phyloP scores from a whole-genome alignment of 2,329 filamentous ascomycete genomes.

The Diplodia seriata region DNA sequence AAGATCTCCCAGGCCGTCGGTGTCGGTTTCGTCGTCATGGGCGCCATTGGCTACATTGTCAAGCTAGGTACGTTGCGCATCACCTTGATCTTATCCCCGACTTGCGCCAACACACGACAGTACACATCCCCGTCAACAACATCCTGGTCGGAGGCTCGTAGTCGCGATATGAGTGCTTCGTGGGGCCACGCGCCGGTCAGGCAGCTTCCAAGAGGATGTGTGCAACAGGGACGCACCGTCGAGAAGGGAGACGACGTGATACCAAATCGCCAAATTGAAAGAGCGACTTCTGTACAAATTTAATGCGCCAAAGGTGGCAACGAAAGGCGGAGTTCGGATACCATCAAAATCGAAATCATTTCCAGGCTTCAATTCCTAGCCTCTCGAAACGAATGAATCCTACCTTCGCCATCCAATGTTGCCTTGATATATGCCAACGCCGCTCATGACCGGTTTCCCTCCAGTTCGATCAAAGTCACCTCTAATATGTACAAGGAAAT shows the following conservation, averaged over 20 bases:
- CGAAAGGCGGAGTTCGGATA: conserved; percentile 29
- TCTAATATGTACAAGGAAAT: conserved; percentile 24
- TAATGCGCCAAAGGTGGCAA: conserved; percentile 29
- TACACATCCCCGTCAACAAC: conserved; percentile 63
- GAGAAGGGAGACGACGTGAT: conserved; percentile 20
- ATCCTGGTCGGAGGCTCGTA: conserved; percentile 57
- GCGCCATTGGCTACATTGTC: conserved; percentile 60
- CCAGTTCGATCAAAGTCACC: not conserved
- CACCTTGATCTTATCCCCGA: not conserved
- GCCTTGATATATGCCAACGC: conserved; percentile 22
- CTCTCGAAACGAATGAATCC: conserved; percentile 13
- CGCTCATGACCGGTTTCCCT: conserved; percentile 6
- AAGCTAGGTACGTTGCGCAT: conserved; percentile 53
- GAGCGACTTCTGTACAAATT: conserved; percentile 30
- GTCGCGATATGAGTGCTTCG: conserved; percentile 8
- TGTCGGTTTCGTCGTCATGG: conserved; percentile 62
- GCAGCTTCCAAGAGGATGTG: not conserved
- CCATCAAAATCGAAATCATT: conserved; percentile 27
- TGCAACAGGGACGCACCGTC: not conserved
- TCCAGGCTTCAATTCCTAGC: not conserved
- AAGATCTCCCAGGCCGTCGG: conserved; percentile 49
- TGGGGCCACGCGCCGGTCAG: not conserved
- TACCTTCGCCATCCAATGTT: not conserved
- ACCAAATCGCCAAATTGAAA: conserved; percentile 14
- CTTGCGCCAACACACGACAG: conserved; percentile 37